Base-by-base conservation (phyloP, 805 yeast species). In the Metschnikowia dekortorum region DNA sequence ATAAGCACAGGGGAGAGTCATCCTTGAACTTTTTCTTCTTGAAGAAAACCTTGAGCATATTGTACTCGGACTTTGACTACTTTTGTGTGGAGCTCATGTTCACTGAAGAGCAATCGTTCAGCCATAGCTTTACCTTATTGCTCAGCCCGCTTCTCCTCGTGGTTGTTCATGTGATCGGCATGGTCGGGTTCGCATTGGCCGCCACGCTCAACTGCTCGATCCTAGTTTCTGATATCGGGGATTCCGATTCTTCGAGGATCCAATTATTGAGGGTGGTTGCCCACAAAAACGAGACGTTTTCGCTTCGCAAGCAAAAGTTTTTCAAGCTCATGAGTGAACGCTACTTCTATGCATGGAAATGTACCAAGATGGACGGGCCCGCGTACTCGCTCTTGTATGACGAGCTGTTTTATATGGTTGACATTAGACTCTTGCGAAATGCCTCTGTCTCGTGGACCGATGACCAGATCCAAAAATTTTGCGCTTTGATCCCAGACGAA, bases 271-370 rank as follows among this genome's bases (percentile, higher is more conserved):
- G 38, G 16, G 30, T 13, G 8, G 18, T 48, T 28, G 37, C 42
- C 2, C 11, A 34, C 9, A 35, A 37, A 16, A 42, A 43, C 32
- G 46, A 52, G 26, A 14, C 36, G 1, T 49, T 34, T 26, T 39
- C 47, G 6, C 46, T 51, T n/a, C 47, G 48, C 22, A 41, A 31
- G 34, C 50, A 48, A 6, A 53, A 53, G 45, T 22, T 53, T 16
- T 35, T 39, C 39, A 56, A 56, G 39, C 16, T 57, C 18, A 39
- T 56, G 30, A 50, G 58, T 16, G 58, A 56, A 38, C 44, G 61
- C 9, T 54, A 51, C 49, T 56, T 54, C 31, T 51, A 47, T 35
- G 57, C 56, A 30, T 56, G 61, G 61, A 56, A 56, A 33, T 52
- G 53, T 28, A 44, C 46, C 43, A 56, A 56, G 18, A 47, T 53